Conservation (phyloP, 495 filamentous ascomycete species). For the Peziza echinospora region DNA sequence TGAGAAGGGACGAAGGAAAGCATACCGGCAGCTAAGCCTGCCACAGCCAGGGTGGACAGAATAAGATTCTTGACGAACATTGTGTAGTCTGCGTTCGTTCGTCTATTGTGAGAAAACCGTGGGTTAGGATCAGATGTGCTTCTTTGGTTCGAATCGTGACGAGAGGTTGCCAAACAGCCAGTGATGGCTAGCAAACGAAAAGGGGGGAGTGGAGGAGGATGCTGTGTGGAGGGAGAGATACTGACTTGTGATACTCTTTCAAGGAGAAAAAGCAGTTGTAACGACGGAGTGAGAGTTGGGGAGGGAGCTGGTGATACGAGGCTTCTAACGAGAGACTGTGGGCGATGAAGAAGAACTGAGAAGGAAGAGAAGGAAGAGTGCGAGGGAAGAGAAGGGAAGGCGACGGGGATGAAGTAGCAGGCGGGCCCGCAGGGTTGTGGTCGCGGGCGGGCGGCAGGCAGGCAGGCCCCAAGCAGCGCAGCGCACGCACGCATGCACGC, state of each 20-base stretch:
- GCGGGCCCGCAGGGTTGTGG: too few relatives aligned
- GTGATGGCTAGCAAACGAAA: neutral
- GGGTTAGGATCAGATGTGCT: conserved; percentile 2
- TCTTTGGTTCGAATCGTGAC: too few relatives aligned
- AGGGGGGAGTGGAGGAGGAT: neutral
- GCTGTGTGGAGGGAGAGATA: conserved; percentile 10
- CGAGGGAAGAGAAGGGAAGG: conserved; percentile 13
- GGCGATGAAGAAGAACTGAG: conserved; percentile 25
- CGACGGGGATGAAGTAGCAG: conserved; percentile 15
- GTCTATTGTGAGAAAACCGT: conserved; percentile 4
- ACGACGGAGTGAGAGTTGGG: conserved; percentile 12
- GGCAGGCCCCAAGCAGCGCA: too few relatives aligned
- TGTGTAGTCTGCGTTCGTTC: conserved; percentile 23
- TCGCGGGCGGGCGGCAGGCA: too few relatives aligned
- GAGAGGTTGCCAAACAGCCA: neutral
- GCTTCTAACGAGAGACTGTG: conserved; percentile 27
- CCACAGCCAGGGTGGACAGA: conserved; percentile 49
- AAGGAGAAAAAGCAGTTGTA: conserved; percentile 9
- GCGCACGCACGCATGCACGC: too few relatives aligned
- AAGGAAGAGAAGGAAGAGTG: conserved; percentile 19
- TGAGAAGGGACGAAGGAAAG: conserved; percentile 3
- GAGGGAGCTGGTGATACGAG: conserved; percentile 25
- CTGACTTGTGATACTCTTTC: conserved; percentile 15
- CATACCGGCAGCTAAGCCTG: conserved; percentile 45
- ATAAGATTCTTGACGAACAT: conserved; percentile 63